Evolutionary conservation across 1,139 yeast species (phyloP), one percentile per base, ranked within the genome.

Genomic region (Yamadazyma conglobata): DNA sequence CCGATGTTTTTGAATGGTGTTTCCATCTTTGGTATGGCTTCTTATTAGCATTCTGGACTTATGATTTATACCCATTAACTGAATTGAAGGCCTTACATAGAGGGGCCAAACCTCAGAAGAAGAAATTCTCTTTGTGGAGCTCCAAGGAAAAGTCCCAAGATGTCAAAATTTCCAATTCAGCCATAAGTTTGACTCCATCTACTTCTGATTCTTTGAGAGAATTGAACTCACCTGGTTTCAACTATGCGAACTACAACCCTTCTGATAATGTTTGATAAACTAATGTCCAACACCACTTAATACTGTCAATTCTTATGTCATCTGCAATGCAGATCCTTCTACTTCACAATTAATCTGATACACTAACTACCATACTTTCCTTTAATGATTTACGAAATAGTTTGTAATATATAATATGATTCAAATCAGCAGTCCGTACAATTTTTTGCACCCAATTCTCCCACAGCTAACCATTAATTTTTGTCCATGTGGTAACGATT

Each of bases 11-110:
- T 28, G 66, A 60, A 42, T 60, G 66, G 66, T 42, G 46, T 20
- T 58, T 59, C 48, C 61, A 58, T 37, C 56, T 58, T 42, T 58
- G 64, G 64, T 60, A 60, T 38, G 64, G 65, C 4, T 40, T 59
- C 22, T 47, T 59, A 31, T 44, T 60, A 35, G 57, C 58, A 6
- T 53, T 58, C 44, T 60, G 66, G 66, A 53, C 64, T 29, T 55
- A 57, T 38, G 65, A 59, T 38, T 52, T 59, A 30, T 53, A 58
- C 40, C 66, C 65, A 37, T 49, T 54, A 35, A 54, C 60, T n/a
- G 60, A 56, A 30, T 35, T 43, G 21, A 43, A 37, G 24, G 50
- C 51, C 5, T 42, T 47, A 22, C 32, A 46, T 22, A 42, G 35
- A 26, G 29, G 30, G 13, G 14, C 14, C 9, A 24, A 28, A 19